These are phyloP conservation scores for Tetrahymena malaccensis DNA, from an alignment of 73 alveolate genomes.

Conservation along the genomic window DNA sequence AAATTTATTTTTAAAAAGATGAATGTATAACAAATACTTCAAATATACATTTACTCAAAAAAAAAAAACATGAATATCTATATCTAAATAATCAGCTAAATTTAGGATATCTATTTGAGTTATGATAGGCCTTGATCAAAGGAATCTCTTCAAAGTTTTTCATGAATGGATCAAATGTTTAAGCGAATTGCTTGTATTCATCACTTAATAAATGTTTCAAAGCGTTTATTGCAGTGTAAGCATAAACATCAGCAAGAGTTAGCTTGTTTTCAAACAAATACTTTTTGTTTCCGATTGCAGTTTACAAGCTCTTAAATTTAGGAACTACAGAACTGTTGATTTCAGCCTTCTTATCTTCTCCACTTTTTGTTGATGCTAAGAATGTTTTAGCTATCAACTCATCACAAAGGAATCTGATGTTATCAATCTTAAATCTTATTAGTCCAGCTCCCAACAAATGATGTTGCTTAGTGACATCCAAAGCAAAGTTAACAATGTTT, in stretches of 20 bases:
- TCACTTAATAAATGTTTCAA: not conserved
- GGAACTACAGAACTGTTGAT: no score
- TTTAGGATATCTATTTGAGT: not conserved
- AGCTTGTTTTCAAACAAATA: not conserved
- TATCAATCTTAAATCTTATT: not conserved
- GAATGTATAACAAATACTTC: no score
- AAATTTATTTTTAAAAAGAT: no score
- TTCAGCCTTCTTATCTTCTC: not conserved
- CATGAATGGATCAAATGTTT: no score
- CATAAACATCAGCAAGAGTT: not conserved
- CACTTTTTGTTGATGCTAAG: not conserved
- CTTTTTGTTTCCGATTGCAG: no score
- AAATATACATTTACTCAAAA: no score
- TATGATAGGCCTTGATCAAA: not conserved
- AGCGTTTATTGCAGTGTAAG: not conserved
- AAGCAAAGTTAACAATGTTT: not conserved
- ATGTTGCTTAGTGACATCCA: not conserved
- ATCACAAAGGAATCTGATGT: not conserved
- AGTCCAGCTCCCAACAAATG: not conserved
- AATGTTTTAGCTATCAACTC: not conserved
- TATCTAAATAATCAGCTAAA: not conserved
- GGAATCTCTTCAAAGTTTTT: not conserved
- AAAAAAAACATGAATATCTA: no score
- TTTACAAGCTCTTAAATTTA: no score
- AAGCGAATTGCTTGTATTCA: no score